Base-by-base conservation (phyloP, 2,329 filamentous ascomycete species). In the Alternaria metachromatica region DNA sequence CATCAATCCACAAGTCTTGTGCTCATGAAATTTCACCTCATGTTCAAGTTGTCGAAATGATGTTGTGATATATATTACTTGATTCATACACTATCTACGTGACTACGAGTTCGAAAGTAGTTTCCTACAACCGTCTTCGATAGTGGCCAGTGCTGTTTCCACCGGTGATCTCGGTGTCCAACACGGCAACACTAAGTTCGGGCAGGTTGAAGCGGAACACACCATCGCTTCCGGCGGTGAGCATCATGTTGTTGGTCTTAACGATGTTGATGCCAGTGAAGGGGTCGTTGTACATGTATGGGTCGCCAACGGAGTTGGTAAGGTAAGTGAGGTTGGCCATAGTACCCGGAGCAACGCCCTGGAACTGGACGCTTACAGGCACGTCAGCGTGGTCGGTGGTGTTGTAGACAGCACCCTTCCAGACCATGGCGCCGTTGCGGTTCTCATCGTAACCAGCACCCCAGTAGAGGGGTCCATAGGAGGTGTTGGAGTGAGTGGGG, bases 161-260 rank as follows among this genome's bases (percentile, higher is more conserved):
- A 45, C 48, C 49, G 8, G 37, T 12, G 51, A 60, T 46, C 43
- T 72, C 78, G 15, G 73, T 76, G 45, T 87, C 85, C 56, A 89
- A 71, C 3, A 89, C 83, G 13, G 86, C 86, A 53, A 89, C 83
- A 67, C 86, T 88, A 61, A 88, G 76, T 66, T 86, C 79, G 0
- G 87, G 87, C 70, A 89, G 63, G 25, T 73, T 80, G 68, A 89
- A 89, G 46, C 76, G 76, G 67, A 89, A 88, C 2, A 69, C 74
- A 3, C 87, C 87, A 25, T 82, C 78, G 4, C 73, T 69, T 15
- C 80, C 82, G 3, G 76, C 76, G 15, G 57, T 67, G 28, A 78
- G 3, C 13, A 67, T 60, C 6, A 33, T 72, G 2, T 48, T 71
- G 6, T 59, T 71, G 1, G 65, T 72, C 18, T 71, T 68, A 6